Base-by-base conservation (phyloP, 1,139 yeast species). In the Saccharomyces hybrid region DNA sequence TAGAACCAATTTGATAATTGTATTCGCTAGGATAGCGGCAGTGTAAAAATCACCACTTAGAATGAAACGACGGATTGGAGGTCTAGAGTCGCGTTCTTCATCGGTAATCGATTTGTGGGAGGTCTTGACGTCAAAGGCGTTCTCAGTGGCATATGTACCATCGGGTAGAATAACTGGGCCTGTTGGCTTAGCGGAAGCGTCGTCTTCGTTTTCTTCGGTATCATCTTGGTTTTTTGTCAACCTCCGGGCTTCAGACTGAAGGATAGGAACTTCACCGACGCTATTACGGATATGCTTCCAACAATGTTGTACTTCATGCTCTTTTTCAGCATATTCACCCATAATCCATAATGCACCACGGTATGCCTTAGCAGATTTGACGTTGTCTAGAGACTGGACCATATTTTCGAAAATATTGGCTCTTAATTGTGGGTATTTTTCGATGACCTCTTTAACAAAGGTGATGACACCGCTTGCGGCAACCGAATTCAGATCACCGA, bases 121-220 rank as follows among this genome's bases (percentile, higher is more conserved):
- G 5, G 51, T 56, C 16, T 55, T 59, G 48, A 73, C 75, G 42
- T 71, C 74, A 57, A 89, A 78, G 0, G 98, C 97, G 64, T 84
- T 85, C 72, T 95, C 99, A 32, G 97, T 87, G 31, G 99, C 99
- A 73, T 95, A 95, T 1, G 99, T 95, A 63, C 99, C 99, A 73
- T 95, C 99, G 23, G 99, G 97, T 60, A 93, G 79, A 55, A 95
- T 86, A 58, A 86, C 84, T 32, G 98, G 97, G 52, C 88, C 89
- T 52, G 79, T 75, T 46, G 76, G 72, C 53, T 72, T 71, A 8
- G 68, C 49, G 31, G 70, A 68, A 41, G 60, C 66, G 27, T 65
- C 63, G 13, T 63, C 68, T 5, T 66, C 72, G 11, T 69, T 72
- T 4, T 68, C 71, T 7, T 71, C 73, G 11, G 72, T 77, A 29